Evolutionary conservation across 345 rosid genomes (phyloP).

Genomic region (Citrus mangshanensis): DNA sequence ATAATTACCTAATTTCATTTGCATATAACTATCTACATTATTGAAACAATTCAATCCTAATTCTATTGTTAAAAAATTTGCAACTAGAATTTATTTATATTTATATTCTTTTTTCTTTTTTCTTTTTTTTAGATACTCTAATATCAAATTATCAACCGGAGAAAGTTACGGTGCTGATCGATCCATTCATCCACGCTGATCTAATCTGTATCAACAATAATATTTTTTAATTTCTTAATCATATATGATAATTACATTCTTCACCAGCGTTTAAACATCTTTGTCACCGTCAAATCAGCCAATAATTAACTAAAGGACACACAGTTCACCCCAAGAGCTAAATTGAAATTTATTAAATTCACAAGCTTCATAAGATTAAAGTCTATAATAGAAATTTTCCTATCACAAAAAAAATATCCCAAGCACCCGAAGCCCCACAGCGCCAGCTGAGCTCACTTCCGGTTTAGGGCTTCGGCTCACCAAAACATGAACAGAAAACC

Average conservation of each 20-base stretch:
- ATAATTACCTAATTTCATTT: neutral
- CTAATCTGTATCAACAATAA: no score
- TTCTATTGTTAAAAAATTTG: neutral
- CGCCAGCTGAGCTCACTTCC: neutral
- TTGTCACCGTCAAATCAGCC: neutral
- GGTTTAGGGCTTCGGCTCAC: neutral
- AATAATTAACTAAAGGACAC: neutral
- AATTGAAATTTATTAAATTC: neutral
- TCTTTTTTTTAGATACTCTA: neutral
- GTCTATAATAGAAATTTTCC: no score
- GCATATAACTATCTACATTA: neutral
- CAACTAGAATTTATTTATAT: neutral
- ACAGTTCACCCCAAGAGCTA: neutral
- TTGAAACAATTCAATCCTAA: neutral
- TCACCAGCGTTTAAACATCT: neutral
- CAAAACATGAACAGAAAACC: slow-evolving; percentile 17
- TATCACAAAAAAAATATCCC: no score
- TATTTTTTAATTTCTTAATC: neutral
- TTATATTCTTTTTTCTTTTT: neutral
- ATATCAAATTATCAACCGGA: neutral
- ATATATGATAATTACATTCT: neutral
- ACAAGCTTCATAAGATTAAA: neutral
- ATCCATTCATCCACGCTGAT: no score
- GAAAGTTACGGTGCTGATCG: no score
- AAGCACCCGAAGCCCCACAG: neutral